Evolutionary conservation across 805 yeast species (phyloP).

Genomic region (Candida piceae): DNA sequence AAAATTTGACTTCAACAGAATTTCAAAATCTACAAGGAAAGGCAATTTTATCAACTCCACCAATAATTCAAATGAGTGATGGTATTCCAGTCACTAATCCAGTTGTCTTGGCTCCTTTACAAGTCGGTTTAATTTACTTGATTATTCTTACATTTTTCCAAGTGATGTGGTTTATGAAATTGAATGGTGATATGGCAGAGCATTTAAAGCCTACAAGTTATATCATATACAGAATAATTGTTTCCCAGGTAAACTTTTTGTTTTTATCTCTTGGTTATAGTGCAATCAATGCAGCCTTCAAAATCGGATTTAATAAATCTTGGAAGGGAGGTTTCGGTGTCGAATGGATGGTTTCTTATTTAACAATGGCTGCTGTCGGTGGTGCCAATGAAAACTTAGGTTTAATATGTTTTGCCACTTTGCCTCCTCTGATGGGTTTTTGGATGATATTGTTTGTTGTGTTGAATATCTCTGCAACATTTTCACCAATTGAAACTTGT

Average conservation of each 20-base stretch:
- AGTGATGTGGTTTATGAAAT: slow-evolving; percentile 50
- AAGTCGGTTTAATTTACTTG: slow-evolving; percentile 70
- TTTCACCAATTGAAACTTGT: slow-evolving; percentile 55
- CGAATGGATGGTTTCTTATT: slow-evolving; percentile 62
- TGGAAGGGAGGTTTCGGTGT: slow-evolving; percentile 68
- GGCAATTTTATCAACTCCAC: slow-evolving; percentile 17
- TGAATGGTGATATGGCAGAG: slow-evolving; percentile 47
- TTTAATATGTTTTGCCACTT: slow-evolving; percentile 41
- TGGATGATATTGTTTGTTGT: slow-evolving; percentile 73
- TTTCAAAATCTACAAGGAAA: slow-evolving; percentile 16
- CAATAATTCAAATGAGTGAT: slow-evolving; percentile 32
- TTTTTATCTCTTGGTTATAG: slow-evolving; percentile 54
- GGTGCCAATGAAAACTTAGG: slow-evolving; percentile 66
- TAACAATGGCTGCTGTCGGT: slow-evolving; percentile 75
- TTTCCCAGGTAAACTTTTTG: slow-evolving; percentile 50
- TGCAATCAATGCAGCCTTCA: slow-evolving; percentile 62
- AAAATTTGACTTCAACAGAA: slow-evolving; percentile 22
- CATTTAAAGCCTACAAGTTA: slow-evolving; percentile 38
- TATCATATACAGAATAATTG: slow-evolving; percentile 45
- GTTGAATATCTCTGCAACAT: slow-evolving; percentile 62
- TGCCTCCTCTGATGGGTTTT: slow-evolving; percentile 64
- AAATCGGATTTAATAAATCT: slow-evolving; percentile 49
- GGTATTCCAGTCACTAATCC: slow-evolving; percentile 45
- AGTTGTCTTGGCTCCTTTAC: slow-evolving; percentile 59
- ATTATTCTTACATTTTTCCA: slow-evolving; percentile 71